phyloP scores from a whole-genome alignment of 441 rosid species.

The Kokia cookei region DNA sequence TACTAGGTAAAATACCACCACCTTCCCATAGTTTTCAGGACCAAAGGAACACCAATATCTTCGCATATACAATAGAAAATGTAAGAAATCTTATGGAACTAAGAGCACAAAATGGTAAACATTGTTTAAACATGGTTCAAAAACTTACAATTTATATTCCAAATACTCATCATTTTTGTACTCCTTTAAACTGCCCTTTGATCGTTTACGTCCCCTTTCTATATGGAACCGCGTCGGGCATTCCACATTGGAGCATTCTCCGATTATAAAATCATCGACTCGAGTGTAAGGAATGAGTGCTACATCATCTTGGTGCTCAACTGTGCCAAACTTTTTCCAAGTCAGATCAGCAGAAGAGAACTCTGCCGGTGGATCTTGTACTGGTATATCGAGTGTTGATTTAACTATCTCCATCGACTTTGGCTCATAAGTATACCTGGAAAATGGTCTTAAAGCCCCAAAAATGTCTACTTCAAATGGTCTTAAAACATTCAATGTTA shows the following conservation, averaged over 20 bases:
- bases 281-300: slow-evolving; percentile 77
- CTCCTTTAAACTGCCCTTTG: slow-evolving; percentile 62
- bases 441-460: neutral
- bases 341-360: slow-evolving; percentile 67
- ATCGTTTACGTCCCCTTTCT: slow-evolving; percentile 76
- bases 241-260: slow-evolving; percentile 80
- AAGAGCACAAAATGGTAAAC: neutral
- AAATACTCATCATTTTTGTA: slow-evolving; percentile 74
- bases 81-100: neutral
- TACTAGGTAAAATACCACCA: slow-evolving; percentile 77
- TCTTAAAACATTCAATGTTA: neutral
- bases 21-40: slow-evolving; percentile 98
- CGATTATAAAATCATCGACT: slow-evolving; percentile 76
- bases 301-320: slow-evolving; percentile 75
- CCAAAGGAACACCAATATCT: slow-evolving; percentile 99
- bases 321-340: slow-evolving; percentile 83
- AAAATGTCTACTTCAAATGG: neutral
- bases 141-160: slow-evolving; percentile 75
- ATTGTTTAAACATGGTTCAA: neutral
- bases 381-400: slow-evolving; percentile 45
- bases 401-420: slow-evolving; percentile 51
- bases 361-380: slow-evolving; percentile 66
- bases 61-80: neutral
- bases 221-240: slow-evolving; percentile 89
- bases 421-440: slow-evolving; percentile 12